phyloP scores from a whole-genome alignment of 768 basidiomycete species.

The Galerina marginata region DNA sequence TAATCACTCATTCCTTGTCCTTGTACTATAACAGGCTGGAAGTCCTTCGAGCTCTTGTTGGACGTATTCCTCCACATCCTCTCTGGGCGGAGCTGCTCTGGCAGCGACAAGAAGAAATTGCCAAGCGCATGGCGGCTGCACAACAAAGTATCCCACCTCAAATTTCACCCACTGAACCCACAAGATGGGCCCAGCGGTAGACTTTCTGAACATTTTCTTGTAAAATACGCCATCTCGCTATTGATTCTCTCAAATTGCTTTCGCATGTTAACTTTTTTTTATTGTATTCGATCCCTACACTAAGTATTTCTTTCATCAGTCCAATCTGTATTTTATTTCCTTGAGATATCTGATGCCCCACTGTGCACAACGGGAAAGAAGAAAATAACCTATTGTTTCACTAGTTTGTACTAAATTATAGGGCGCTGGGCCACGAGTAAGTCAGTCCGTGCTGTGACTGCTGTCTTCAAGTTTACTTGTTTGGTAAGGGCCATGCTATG shows the following conservation, averaged over 20 bases:
- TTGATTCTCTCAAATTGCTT: conserved; percentile 24
- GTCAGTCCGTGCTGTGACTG: too few relatives aligned
- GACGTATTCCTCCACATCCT: conserved; percentile 90
- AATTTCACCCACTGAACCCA: conserved; percentile 15
- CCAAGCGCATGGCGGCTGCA: conserved; percentile 36
- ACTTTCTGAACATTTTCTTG: conserved; percentile 16
- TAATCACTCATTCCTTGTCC: conserved; percentile 8
- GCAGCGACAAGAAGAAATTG: conserved; percentile 72
- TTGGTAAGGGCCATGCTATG: too few relatives aligned
- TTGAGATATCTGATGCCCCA: neutral
- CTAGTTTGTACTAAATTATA: too few relatives aligned
- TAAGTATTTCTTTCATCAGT: conserved; percentile 6
- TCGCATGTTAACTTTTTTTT: conserved; percentile 24
- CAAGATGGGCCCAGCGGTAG: conserved; percentile 15
- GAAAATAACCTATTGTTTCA: too few relatives aligned
- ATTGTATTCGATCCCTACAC: conserved; percentile 13
- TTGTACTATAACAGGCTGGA: conserved; percentile 65
- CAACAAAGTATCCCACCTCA: conserved; percentile 26
- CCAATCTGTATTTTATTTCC: conserved; percentile 11
- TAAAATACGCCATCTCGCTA: conserved; percentile 22
- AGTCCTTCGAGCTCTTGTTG: conserved; percentile 82
- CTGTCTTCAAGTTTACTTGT: too few relatives aligned
- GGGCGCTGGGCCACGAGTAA: too few relatives aligned
- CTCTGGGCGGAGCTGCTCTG: conserved; percentile 92
- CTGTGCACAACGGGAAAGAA: neutral